Base-by-base conservation (phyloP, 2,329 filamentous ascomycete species). In the Pseudogymnoascus sp. region DNA sequence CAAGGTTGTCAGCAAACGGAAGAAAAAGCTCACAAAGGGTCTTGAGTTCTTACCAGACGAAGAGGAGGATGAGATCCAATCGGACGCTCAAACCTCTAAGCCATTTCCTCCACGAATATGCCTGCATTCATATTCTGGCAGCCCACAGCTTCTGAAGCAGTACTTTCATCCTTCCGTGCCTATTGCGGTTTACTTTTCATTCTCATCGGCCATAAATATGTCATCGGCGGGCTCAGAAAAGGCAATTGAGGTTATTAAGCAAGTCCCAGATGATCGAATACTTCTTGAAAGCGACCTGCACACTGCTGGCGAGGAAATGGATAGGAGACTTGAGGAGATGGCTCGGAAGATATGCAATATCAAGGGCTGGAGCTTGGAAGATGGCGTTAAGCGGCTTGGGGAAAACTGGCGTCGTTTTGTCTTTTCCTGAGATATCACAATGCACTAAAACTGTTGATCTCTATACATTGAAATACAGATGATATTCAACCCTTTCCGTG, bases 211-310 rank as follows among this genome's bases (percentile, higher is more conserved):
- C 5, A 89, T 99, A 69, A 99, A 97, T 72, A 83, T 93, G 69
- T 81, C 82, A 34, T 78, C 83, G 73, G 68, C 69, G 79, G 70
- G 72, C 79, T 76, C 66, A 74, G 70, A 71, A 77, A 75, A 71
- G 72, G 66, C 49, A 79, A 78, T 69, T 23, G 86, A 92, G 18
- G 83, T 88, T 18, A 82, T 97, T 59, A 84, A 82, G 65, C 82
- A 83, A 2, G 80, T 96, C 2, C 93, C 95, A 0, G 88, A 91
- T 67, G 84, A 93, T 68, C 82, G 87, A 62, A 78, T 99, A 11
- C 80, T 99, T 18, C 82, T 96, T 2, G 95, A 99, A 76, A 97
- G 92, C 72, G 95, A 99, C 75, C 74, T 97, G 64, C 91, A 97
- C 74, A 83, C 78, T 18, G 95, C 93, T 0, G 95, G 95, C 0